Evolutionary conservation across 495 filamentous ascomycete species (phyloP).

Genomic region (Lasiosphaeria miniovina): DNA sequence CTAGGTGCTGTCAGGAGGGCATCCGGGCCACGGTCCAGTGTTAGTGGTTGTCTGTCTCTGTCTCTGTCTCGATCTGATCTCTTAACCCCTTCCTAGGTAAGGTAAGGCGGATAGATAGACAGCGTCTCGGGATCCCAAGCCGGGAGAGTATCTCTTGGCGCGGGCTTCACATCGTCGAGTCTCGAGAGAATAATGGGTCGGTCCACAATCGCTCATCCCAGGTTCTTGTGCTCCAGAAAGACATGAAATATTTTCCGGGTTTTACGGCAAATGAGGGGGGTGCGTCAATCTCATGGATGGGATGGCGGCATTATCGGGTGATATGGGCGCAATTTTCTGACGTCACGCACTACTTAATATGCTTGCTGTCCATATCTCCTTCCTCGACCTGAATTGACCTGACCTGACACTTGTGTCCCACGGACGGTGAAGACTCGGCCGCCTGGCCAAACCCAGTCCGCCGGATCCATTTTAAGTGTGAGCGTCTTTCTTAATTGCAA

Average conservation of each 20-base stretch:
- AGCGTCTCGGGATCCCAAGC: too few relatives aligned
- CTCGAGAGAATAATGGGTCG: neutral
- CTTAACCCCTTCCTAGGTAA: too few relatives aligned
- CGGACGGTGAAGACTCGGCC: too few relatives aligned
- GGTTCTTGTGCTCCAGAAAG: neutral
- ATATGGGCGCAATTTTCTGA: constrained; percentile 16
- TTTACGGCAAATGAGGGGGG: constrained; percentile 8
- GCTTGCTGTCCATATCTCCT: neutral
- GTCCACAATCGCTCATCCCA: neutral
- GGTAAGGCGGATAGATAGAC: too few relatives aligned
- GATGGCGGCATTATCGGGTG: constrained; percentile 18
- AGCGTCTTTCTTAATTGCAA: too few relatives aligned
- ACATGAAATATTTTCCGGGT: neutral
- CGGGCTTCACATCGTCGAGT: too few relatives aligned
- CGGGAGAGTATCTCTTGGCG: too few relatives aligned
- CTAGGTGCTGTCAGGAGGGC: neutral
- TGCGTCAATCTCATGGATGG: neutral
- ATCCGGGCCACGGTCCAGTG: too few relatives aligned
- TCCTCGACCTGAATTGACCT: neutral
- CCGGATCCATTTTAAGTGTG: too few relatives aligned
- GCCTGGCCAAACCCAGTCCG: too few relatives aligned
- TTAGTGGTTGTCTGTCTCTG: too few relatives aligned
- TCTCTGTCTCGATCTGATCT: too few relatives aligned
- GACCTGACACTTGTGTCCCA: neutral
- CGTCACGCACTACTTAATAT: constrained; percentile 14